Percentiles rank a stretch among this genome's conserved stretches.
These are phyloP conservation scores for Solanum appendiculatum DNA, from an alignment of 257 asterid species.

Conservation along the genomic window DNA sequence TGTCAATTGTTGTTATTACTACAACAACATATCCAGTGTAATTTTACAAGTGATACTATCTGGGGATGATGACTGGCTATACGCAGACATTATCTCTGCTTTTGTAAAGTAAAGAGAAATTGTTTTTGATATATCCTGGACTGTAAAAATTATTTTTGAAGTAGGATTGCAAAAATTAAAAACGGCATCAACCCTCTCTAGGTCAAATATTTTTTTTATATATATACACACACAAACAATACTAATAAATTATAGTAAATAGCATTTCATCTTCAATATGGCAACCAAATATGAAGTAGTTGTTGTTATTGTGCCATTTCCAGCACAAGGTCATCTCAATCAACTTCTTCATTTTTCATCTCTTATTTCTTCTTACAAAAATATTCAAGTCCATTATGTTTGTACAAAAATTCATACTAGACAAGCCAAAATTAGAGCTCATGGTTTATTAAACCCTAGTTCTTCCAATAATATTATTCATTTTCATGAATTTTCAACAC, in stretches of 20 bases:
- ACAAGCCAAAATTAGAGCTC: constrained; percentile 41
- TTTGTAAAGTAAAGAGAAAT: too few species aligned
- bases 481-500: constrained; percentile 32
- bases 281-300: constrained; percentile 11
- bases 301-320: constrained; percentile 61
- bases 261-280: background rate
- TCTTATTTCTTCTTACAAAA: constrained; percentile 31
- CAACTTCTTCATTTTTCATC: constrained; percentile 71
- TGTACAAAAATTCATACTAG: constrained; percentile 41
- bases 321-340: constrained; percentile 73
- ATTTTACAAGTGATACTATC: too few species aligned
- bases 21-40: too few species aligned
- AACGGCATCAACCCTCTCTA: background rate
- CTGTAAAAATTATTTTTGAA: too few species aligned
- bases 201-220: background rate
- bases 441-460: constrained; percentile 39
- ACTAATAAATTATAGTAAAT: background rate
- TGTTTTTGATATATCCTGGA: too few species aligned
- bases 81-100: too few species aligned
- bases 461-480: constrained; percentile 17
- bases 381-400: constrained; percentile 39
- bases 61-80: too few species aligned
- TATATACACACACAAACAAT: background rate
- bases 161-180: too few species aligned
- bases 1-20: too few species aligned